Conservation (phyloP, 2,329 filamentous ascomycete species). For the Colletotrichum shisoi region DNA sequence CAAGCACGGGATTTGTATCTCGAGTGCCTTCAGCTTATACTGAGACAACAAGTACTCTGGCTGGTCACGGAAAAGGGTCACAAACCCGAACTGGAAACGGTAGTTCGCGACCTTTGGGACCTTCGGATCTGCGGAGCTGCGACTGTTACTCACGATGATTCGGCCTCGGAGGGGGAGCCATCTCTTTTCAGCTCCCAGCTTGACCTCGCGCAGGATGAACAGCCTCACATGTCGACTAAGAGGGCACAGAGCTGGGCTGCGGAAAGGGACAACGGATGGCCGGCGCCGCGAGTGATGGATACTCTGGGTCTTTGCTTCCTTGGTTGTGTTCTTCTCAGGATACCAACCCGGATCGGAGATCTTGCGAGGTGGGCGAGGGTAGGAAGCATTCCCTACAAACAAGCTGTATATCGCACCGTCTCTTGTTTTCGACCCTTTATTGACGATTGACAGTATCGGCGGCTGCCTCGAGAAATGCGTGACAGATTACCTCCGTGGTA, state of each 20-base stretch:
- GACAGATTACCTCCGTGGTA: slow-evolving; percentile 70
- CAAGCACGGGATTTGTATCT: slow-evolving; percentile 80
- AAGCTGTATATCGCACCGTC: slow-evolving; percentile 61
- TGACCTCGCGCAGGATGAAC: slow-evolving; percentile 40
- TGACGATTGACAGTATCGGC: slow-evolving; percentile 54
- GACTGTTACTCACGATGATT: slow-evolving; percentile 45
- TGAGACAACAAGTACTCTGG: slow-evolving; percentile 82
- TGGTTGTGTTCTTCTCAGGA: slow-evolving; percentile 74
- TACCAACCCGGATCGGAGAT: slow-evolving; percentile 79
- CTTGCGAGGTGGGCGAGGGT: slow-evolving; percentile 72
- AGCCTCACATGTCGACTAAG: slow-evolving; percentile 45
- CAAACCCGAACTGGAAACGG: slow-evolving; percentile 75
- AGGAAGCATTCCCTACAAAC: slow-evolving; percentile 75
- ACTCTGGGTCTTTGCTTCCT: slow-evolving; percentile 82
- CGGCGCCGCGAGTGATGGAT: slow-evolving; percentile 74
- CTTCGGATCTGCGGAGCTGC: slow-evolving; percentile 65
- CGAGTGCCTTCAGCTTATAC: slow-evolving; percentile 81
- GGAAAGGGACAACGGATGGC: slow-evolving; percentile 58
- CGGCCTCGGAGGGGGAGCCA: slow-evolving; percentile 43
- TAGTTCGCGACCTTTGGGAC: slow-evolving; percentile 86
- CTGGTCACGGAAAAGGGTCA: slow-evolving; percentile 72
- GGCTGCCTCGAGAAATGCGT: slow-evolving; percentile 70
- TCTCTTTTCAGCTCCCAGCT: slow-evolving; percentile 54
- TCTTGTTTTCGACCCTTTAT: background rate
- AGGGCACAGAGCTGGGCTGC: slow-evolving; percentile 56